Conservation (phyloP, 441 rosid genomes). For the Lagerstroemia fauriei region DNA sequence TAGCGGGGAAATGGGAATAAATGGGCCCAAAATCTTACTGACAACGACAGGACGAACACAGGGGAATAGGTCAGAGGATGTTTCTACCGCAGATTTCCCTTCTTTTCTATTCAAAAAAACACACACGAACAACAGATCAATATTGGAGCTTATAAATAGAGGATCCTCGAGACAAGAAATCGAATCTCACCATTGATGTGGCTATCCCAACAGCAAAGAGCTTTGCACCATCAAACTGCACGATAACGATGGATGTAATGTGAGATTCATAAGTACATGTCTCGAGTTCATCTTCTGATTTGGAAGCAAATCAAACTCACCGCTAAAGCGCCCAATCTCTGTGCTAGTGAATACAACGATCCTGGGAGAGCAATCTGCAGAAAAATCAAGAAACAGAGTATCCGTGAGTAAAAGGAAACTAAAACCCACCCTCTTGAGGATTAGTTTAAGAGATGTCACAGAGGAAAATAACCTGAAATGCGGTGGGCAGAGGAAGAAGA, state of each 20-base stretch:
- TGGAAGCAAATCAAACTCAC: constrained; percentile 40
- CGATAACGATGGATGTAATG: constrained; percentile 20
- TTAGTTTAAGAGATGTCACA: neutral
- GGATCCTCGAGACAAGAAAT: neutral
- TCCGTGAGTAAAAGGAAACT: neutral
- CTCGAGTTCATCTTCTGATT: constrained; percentile 14
- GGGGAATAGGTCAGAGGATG: no score
- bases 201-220: constrained; percentile 89
- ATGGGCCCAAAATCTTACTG: no score
- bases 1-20: no score
- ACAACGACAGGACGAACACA: no score
- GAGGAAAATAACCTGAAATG: constrained; percentile 66
- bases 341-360: constrained; percentile 78
- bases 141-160: neutral
- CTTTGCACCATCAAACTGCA: constrained; percentile 87
- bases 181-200: constrained; percentile 69
- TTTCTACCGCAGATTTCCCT: no score
- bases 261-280: constrained; percentile 10
- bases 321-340: constrained; percentile 78
- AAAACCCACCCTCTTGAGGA: neutral
- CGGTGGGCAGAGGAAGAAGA: constrained; percentile 85
- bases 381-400: neutral
- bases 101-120: no score
- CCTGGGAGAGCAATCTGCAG: constrained; percentile 82
- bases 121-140: no score